Percentiles rank a stretch among this genome's conserved stretches.
Evolutionary conservation across 108 stramenopile genomes (phyloP).

Genomic region (Epipyxis sp.): DNA sequence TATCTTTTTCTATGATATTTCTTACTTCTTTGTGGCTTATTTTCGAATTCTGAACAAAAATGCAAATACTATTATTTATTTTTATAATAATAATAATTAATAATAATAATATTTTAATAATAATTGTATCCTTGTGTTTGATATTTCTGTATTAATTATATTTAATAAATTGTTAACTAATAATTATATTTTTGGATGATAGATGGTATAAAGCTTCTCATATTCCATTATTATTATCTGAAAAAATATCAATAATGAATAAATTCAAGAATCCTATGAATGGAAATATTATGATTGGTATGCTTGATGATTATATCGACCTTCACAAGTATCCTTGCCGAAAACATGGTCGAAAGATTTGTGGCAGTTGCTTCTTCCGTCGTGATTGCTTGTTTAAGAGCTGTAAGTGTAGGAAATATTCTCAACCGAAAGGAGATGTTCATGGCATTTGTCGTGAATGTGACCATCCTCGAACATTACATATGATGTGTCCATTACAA

Average conservation of each 20-base stretch:
- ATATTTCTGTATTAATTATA: too few species aligned
- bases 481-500: constrained; percentile 11
- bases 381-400: not conserved
- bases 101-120: not conserved
- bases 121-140: not conserved
- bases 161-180: too few species aligned
- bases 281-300: not conserved
- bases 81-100: too few species aligned
- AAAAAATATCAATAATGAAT: not conserved
- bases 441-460: not conserved
- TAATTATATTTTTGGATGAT: too few species aligned
- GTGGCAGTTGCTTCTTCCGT: constrained; percentile 7
- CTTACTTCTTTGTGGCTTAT: too few species aligned
- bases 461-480: not conserved
- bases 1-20: too few species aligned
- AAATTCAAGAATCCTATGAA: not conserved
- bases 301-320: not conserved
- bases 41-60: too few species aligned
- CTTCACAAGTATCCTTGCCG: not conserved
- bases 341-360: constrained; percentile 1
- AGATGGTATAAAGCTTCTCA: not conserved
- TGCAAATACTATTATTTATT: too few species aligned
- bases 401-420: not conserved
- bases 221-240: not conserved
- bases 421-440: not conserved